Evolutionary conservation across 2,329 filamentous ascomycete species (phyloP).

Genomic region (Magnaporthiopsis poae): DNA sequence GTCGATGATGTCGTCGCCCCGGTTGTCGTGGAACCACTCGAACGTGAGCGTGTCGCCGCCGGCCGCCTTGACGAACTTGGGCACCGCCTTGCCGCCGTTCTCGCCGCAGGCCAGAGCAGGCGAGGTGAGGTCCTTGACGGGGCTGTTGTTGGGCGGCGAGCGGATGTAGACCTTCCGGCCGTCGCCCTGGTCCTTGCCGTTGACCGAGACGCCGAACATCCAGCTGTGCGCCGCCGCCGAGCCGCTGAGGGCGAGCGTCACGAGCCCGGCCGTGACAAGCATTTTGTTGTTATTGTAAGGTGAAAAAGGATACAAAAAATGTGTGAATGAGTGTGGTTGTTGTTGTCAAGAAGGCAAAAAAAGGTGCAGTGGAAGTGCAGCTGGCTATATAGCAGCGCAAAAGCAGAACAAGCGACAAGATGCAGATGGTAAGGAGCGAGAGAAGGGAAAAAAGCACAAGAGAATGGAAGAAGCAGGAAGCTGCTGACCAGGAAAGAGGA

Average conservation of each 20-base stretch:
- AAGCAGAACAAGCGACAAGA: too few species aligned
- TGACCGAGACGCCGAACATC: background rate
- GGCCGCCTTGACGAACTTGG: slow-evolving; percentile 21
- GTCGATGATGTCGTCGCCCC: slow-evolving; percentile 22
- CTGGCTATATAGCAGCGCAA: too few species aligned
- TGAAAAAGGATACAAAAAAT: background rate
- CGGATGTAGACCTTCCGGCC: slow-evolving; percentile 3
- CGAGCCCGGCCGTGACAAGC: background rate
- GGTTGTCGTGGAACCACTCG: slow-evolving; percentile 24
- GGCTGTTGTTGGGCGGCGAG: slow-evolving; percentile 20
- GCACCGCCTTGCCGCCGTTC: slow-evolving; percentile 24
- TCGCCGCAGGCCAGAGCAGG: slow-evolving; percentile 29
- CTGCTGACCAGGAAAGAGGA: too few species aligned
- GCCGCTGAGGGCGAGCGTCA: background rate
- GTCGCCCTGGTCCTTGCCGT: slow-evolving; percentile 1
- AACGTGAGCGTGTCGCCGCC: slow-evolving; percentile 28
- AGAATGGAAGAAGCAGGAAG: too few species aligned
- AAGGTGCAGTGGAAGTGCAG: too few species aligned
- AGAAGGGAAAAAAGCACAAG: too few species aligned
- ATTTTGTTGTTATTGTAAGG: background rate
- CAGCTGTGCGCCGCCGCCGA: background rate
- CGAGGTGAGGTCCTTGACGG: slow-evolving; percentile 27
- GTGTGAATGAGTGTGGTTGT: too few species aligned
- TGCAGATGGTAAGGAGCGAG: too few species aligned
- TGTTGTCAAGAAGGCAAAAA: too few species aligned